Evolutionary conservation across 305 asterid species (phyloP).

Genomic region (Rubia tinctorum): DNA sequence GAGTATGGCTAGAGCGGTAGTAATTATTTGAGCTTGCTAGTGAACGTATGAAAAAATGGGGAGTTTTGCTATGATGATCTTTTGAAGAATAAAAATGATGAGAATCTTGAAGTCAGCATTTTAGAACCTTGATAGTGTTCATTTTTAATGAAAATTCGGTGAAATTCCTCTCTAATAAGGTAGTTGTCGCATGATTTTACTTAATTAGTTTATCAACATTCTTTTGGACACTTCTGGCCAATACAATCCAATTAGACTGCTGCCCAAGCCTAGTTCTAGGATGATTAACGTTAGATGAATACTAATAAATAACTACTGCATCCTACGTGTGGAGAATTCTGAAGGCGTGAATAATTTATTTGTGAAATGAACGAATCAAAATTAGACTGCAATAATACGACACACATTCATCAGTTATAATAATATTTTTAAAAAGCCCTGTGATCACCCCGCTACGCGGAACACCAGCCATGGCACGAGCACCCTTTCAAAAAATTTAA

Average conservation of each 20-base stretch:
- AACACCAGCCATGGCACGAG: too few relatives aligned
- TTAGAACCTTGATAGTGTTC: slow-evolving; percentile 8
- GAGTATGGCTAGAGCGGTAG: neutral
- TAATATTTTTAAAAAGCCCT: too few relatives aligned
- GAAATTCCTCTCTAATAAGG: slow-evolving; percentile 24
- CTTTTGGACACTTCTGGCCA: slow-evolving; percentile 7
- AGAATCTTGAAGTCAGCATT: slow-evolving; percentile 14
- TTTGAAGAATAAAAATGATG: neutral
- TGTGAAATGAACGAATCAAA: neutral
- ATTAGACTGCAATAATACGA: neutral
- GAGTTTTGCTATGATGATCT: neutral
- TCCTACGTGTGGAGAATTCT: neutral
- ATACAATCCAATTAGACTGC: neutral
- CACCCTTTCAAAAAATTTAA: too few relatives aligned
- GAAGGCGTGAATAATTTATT: neutral
- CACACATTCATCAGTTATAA: neutral
- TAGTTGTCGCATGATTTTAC: slow-evolving; percentile 27
- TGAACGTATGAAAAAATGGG: neutral
- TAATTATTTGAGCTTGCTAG: neutral
- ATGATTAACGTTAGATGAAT: neutral
- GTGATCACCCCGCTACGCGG: too few relatives aligned
- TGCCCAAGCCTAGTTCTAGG: neutral
- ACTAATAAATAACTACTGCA: neutral
- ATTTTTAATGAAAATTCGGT: slow-evolving; percentile 30
- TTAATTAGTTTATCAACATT: slow-evolving; percentile 17